Conservation (phyloP, 768 basidiomycete genomes). For the Neoboletus subvelutipes region DNA sequence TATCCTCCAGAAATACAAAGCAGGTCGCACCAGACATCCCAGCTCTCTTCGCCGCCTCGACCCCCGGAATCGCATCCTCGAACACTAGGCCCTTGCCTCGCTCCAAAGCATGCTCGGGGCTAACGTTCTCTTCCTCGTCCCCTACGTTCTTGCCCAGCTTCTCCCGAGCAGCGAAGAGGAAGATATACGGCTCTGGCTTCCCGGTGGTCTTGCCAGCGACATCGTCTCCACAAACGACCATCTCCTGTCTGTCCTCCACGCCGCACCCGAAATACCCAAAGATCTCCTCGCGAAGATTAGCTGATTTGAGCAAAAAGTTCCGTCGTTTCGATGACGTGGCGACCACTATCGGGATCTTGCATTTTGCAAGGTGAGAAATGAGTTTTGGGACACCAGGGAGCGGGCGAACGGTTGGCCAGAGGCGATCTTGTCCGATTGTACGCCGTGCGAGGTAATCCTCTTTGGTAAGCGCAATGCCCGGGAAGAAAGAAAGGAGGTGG, state of each 20-base stretch:
- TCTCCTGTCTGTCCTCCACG: slow-evolving; percentile 33
- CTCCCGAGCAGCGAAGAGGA: slow-evolving; percentile 66
- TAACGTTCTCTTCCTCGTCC: slow-evolving; percentile 34
- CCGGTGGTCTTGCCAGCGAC: slow-evolving; percentile 51
- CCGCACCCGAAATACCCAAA: slow-evolving; percentile 45
- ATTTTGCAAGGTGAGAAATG: slow-evolving; percentile 64
- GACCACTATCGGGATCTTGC: slow-evolving; percentile 74
- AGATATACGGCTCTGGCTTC: slow-evolving; percentile 85
- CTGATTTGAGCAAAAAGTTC: slow-evolving; percentile 68
- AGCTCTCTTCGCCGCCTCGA: slow-evolving; percentile 79
- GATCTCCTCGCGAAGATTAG: slow-evolving; percentile 49
- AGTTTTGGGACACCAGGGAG: slow-evolving; percentile 75
- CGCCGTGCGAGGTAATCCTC: slow-evolving; percentile 61
- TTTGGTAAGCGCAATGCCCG: slow-evolving; percentile 62
- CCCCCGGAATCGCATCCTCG: slow-evolving; percentile 76
- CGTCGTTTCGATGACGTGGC: slow-evolving; percentile 73
- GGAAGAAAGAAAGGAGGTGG: slow-evolving; percentile 77
- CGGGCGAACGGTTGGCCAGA: slow-evolving; percentile 68
- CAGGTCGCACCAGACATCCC: slow-evolving; percentile 73
- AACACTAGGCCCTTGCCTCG: slow-evolving; percentile 72
- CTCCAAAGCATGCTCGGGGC: slow-evolving; percentile 42
- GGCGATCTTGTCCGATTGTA: slow-evolving; percentile 53
- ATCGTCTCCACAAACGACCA: slow-evolving; percentile 75
- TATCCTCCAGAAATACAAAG: neutral
- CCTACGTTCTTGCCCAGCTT: slow-evolving; percentile 60